Percentiles rank a stretch among this genome's conserved stretches.
phyloP scores from a whole-genome alignment of 345 rosid species.

The Aegle marmelos region DNA sequence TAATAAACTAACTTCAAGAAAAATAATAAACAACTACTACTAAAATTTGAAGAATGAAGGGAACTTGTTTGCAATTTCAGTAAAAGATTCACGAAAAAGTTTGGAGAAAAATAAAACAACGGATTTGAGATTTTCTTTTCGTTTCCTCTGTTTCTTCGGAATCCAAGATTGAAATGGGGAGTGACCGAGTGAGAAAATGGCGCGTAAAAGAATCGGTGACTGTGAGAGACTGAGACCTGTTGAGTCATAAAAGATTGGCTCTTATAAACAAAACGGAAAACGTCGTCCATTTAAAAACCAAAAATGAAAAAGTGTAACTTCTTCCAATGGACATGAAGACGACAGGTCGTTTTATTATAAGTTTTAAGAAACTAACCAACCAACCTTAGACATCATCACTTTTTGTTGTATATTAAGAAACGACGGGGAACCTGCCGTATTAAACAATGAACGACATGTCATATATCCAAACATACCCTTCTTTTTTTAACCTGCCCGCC shows the following conservation, averaged over 20 bases:
- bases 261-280: too few relatives aligned
- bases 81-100: neutral
- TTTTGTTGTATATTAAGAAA: too few relatives aligned
- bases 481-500: too few relatives aligned
- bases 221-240: neutral
- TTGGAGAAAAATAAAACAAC: neutral
- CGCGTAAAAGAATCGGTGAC: conserved; percentile 3
- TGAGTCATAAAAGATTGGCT: neutral
- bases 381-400: too few relatives aligned
- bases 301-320: too few relatives aligned
- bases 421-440: too few relatives aligned
- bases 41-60: neutral
- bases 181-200: neutral
- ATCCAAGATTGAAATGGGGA: neutral
- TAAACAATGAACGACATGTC: too few relatives aligned
- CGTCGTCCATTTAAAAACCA: too few relatives aligned
- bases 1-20: neutral
- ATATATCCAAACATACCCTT: too few relatives aligned
- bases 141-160: neutral
- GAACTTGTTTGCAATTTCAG: neutral
- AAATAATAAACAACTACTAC: neutral
- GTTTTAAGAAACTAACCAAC: too few relatives aligned
- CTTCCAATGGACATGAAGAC: too few relatives aligned
- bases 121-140: neutral
- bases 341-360: too few relatives aligned